phyloP scores from a whole-genome alignment of 2,329 filamentous ascomycete genomes.

The Zelopaecilomyces penicillatus region DNA sequence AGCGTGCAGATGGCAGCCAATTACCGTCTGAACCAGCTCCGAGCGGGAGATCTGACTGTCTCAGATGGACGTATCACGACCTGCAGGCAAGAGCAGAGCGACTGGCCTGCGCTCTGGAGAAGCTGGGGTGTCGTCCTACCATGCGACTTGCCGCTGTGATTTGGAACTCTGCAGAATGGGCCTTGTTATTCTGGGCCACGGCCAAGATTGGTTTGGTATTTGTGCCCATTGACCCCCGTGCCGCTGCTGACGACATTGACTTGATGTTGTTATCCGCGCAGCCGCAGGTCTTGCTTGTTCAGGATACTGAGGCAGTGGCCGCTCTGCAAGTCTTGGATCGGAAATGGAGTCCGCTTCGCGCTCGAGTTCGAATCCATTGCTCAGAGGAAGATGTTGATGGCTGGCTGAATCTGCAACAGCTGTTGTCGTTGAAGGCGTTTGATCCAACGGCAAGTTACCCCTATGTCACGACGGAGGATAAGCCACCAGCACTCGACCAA shows the following conservation, averaged over 20 bases:
- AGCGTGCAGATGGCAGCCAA: slow-evolving; percentile 11
- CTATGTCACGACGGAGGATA: slow-evolving; percentile 2
- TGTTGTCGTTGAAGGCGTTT: slow-evolving; percentile 3
- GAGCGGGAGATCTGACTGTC: slow-evolving; percentile 8
- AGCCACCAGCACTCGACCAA: slow-evolving; percentile 1
- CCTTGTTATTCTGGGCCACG: slow-evolving; percentile 27
- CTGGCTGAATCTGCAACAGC: slow-evolving; percentile 14
- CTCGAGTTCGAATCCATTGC: slow-evolving; percentile 16
- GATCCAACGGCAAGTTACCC: background rate
- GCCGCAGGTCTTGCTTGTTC: slow-evolving; percentile 24
- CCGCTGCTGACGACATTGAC: slow-evolving; percentile 14
- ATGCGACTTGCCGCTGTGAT: slow-evolving; percentile 24
- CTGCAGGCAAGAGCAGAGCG: slow-evolving; percentile 17
- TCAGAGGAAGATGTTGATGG: slow-evolving; percentile 8
- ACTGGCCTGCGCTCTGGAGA: slow-evolving; percentile 16
- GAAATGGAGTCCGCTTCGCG: background rate
- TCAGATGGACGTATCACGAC: slow-evolving; percentile 23
- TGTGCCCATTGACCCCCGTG: slow-evolving; percentile 25
- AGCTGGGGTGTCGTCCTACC: slow-evolving; percentile 17
- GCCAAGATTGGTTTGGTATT: slow-evolving; percentile 26
- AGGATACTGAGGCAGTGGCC: slow-evolving; percentile 17
- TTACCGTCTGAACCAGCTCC: background rate
- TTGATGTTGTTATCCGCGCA: slow-evolving; percentile 15
- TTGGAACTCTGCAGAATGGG: slow-evolving; percentile 32
- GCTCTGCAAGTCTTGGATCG: slow-evolving; percentile 12